phyloP scores from a whole-genome alignment of 1,284 basidiomycete species.

The Ganoderma leucocontextum region DNA sequence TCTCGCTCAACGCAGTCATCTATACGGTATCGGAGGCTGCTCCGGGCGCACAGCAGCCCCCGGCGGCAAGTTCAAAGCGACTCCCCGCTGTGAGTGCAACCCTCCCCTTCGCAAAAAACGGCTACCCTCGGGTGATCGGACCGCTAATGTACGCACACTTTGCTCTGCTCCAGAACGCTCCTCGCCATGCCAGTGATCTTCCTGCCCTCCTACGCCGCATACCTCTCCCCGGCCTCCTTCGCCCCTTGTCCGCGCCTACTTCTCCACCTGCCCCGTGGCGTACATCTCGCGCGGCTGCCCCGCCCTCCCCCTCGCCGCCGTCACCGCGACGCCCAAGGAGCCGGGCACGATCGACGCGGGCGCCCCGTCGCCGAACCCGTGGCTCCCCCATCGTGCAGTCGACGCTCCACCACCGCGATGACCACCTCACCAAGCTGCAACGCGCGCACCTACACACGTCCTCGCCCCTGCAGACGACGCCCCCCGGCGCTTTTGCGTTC shows the following conservation, averaged over 20 bases:
- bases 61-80: background rate
- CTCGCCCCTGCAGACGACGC: slow-evolving; percentile 52
- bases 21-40: background rate
- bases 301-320: slow-evolving; percentile 42
- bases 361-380: slow-evolving; percentile 53
- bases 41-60: background rate
- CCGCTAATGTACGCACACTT: background rate
- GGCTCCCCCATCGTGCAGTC: slow-evolving; percentile 62
- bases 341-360: slow-evolving; percentile 44
- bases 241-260: slow-evolving; percentile 48
- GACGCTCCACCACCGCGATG: slow-evolving; percentile 60
- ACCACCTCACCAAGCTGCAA: slow-evolving; percentile 68
- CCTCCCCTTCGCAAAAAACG: background rate
- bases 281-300: slow-evolving; percentile 50
- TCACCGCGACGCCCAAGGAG: no score
- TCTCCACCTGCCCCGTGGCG: slow-evolving; percentile 43
- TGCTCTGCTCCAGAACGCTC: slow-evolving; percentile 47
- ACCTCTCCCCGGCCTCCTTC: slow-evolving; percentile 37
- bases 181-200: slow-evolving; percentile 52
- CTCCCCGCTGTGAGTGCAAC: background rate
- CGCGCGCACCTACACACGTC: slow-evolving; percentile 64
- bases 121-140: background rate
- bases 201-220: slow-evolving; percentile 47
- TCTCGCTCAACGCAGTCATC: slow-evolving; percentile 7
- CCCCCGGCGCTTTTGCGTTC: slow-evolving; percentile 41